Base-by-base conservation (phyloP, 192 early-diverging fungal genomes). In the Entomortierella chlamydospora region DNA sequence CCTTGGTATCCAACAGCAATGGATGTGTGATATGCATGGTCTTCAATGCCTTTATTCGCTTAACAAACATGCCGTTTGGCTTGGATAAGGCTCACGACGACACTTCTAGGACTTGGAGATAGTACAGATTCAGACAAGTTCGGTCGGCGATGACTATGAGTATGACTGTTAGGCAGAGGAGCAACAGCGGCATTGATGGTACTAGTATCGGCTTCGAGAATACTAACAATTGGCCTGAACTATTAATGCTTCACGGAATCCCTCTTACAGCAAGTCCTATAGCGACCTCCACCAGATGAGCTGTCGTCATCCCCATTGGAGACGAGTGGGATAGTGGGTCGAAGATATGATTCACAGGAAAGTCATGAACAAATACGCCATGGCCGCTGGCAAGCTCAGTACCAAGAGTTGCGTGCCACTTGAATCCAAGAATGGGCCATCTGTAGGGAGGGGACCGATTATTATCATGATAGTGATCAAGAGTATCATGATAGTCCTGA, bases 41-140 rank as follows among this genome's bases (percentile, higher is more conserved):
- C 1, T 87, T 86, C 64, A 87, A 87, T 65, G 71, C 73, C 4
- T 70, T 89, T n/a, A 80, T 86, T 37, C 73, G 82, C 31, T 77
- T 83, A 43, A 86, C 86, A 13, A 74, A 82, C 51, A 81, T 87
- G 49, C 87, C 86, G 1, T 89, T 89, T 72, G 88, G 88, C 11
- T 55, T 85, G n/a, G 83, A 82, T 61, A 89, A 89, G 57, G 78
- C 85, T 15, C 85, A 89, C 50, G 77, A 84, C 2, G 83, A 87
- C 63, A 87, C 85, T 18, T 63, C 59, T 26, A 68, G 88, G 10
- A 85, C 86, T 13, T 89, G 87, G 72, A 78, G 88, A n/a, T n/a
- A n/a, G n/a, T n/a, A n/a, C n/a, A n/a, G n/a, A n/a, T n/a, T n/a
- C n/a, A n/a, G n/a, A n/a, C n/a, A n/a, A n/a, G n/a, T n/a, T n/a